Conservation (phyloP, 768 basidiomycete genomes). For the Amanita rubescens region DNA sequence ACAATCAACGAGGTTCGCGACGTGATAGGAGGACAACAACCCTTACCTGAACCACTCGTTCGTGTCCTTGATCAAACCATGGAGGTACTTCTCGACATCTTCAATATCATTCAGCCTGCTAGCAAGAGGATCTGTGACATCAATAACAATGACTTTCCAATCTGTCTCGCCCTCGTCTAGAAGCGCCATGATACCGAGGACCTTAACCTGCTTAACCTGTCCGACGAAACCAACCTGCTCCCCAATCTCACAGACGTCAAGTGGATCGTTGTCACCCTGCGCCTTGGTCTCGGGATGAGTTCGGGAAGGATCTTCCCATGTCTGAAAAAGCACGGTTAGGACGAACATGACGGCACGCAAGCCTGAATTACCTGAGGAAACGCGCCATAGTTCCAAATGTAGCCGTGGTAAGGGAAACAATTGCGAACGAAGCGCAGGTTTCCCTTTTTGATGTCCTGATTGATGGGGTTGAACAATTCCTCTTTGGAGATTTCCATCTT, state of each 20-base stretch:
- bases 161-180: slow-evolving; percentile 99
- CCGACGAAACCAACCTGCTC: slow-evolving; percentile 97
- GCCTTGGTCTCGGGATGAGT: slow-evolving; percentile 97
- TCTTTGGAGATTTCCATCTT: slow-evolving; percentile 99
- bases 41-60: slow-evolving; percentile 98
- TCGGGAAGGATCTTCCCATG: slow-evolving; percentile 92
- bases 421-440: slow-evolving; percentile 96
- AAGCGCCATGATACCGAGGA: slow-evolving; percentile 99
- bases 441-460: slow-evolving; percentile 97
- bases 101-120: slow-evolving; percentile 97
- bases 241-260: slow-evolving; percentile 99
- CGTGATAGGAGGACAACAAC: slow-evolving; percentile 2
- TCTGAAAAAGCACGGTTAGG: slow-evolving; percentile 38
- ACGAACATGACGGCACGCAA: too few species aligned
- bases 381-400: slow-evolving; percentile 99
- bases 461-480: slow-evolving; percentile 98
- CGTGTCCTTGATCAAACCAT: slow-evolving; percentile 92
- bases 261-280: slow-evolving; percentile 97
- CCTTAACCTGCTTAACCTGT: slow-evolving; percentile 99
- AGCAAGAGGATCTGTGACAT: slow-evolving; percentile 91
- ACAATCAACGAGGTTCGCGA: neutral
- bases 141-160: slow-evolving; percentile 99
- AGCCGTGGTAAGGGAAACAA: slow-evolving; percentile 99
- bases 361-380: slow-evolving; percentile 78
- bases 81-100: slow-evolving; percentile 96